Evolutionary conservation across 139 green algal species (phyloP).

Genomic region (Chlorella vulgaris): DNA sequence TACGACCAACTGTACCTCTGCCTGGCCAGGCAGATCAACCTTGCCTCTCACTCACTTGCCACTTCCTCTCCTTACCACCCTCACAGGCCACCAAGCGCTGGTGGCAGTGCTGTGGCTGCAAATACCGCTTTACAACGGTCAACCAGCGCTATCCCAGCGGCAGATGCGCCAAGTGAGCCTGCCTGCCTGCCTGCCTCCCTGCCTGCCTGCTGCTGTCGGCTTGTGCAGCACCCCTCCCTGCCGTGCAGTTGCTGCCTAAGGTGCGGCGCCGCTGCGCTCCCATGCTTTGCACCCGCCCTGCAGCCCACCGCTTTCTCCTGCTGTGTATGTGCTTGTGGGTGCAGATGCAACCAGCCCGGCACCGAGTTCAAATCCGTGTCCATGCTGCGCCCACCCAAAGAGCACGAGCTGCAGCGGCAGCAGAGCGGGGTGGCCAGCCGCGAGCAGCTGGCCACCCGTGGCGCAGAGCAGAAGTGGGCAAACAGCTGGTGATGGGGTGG

Average conservation of each 20-base stretch:
- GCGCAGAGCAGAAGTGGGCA: constrained; percentile 54
- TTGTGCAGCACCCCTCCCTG: neutral
- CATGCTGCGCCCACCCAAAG: constrained; percentile 27
- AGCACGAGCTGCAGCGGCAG: constrained; percentile 7
- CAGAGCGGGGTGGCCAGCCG: constrained; percentile 27
- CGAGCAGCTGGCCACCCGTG: constrained; percentile 38
- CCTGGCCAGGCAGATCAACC: neutral
- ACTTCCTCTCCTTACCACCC: neutral
- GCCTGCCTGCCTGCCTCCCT: neutral
- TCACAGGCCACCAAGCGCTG: constrained; percentile 51
- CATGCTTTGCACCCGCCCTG: neutral
- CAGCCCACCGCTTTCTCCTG: neutral
- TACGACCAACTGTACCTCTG: neutral
- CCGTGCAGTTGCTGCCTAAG: neutral
- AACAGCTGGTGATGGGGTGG: constrained; percentile 9
- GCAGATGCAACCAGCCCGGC: constrained; percentile 35
- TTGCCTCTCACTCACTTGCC: neutral
- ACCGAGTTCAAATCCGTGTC: constrained; percentile 36
- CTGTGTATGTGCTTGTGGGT: no score
- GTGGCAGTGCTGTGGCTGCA: constrained; percentile 58
- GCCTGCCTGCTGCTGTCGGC: neutral
- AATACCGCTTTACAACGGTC: constrained; percentile 52
- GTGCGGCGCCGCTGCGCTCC: neutral
- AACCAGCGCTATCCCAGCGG: constrained; percentile 42
- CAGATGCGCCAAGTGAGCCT: constrained; percentile 51